Evolutionary conservation across 2,329 filamentous ascomycete genomes (phyloP).

Genomic region (Dactylellina haptotyla): DNA sequence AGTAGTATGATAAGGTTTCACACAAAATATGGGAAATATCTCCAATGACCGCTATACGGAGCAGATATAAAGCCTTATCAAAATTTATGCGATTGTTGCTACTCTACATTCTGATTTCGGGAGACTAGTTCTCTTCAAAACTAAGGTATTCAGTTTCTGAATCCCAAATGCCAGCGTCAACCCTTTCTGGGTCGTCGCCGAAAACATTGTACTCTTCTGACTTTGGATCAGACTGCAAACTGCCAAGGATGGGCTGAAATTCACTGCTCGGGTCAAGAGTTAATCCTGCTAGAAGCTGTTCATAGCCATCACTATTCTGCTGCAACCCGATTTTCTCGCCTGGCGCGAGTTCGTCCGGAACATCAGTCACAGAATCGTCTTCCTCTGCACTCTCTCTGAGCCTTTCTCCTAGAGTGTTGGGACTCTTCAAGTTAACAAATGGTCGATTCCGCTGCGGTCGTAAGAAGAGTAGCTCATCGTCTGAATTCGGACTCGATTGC

Average conservation of each 20-base stretch:
- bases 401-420: slow-evolving; percentile 1
- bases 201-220: neutral
- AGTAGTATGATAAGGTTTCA: too few relatives aligned
- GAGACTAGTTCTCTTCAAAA: neutral
- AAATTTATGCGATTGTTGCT: too few relatives aligned
- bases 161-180: neutral
- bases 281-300: neutral
- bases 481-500: neutral
- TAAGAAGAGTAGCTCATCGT: neutral
- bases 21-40: too few relatives aligned
- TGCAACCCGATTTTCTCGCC: slow-evolving; percentile 5
- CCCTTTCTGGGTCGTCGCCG: neutral
- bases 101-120: too few relatives aligned
- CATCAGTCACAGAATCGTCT: slow-evolving; percentile 5
- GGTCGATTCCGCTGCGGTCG: neutral
- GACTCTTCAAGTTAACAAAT: neutral
- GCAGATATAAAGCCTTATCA: too few relatives aligned
- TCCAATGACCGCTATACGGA: too few relatives aligned
- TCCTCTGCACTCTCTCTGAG: slow-evolving; percentile 9
- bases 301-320: neutral
- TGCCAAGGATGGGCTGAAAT: neutral
- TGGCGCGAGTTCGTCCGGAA: slow-evolving; percentile 16
- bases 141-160: neutral
- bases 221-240: neutral
- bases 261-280: neutral